Evolutionary conservation across 805 yeast species (phyloP).

Genomic region (Hemisphaericaspora nanyangensis): DNA sequence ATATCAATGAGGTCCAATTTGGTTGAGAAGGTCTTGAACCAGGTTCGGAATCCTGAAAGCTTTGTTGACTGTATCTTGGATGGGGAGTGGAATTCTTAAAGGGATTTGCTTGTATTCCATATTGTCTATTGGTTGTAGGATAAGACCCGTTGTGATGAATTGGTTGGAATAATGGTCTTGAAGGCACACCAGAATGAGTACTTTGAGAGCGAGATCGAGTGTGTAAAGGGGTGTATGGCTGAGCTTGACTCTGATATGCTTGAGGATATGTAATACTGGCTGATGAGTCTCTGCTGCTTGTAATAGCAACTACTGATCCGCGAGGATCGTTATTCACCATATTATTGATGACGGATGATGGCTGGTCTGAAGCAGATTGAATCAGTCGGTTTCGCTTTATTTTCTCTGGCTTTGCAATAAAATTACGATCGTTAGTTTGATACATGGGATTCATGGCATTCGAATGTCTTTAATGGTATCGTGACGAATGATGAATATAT

Average conservation of each 20-base stretch:
- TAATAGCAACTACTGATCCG: not conserved
- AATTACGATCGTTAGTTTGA: not conserved
- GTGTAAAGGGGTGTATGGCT: not conserved
- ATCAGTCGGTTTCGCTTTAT: not conserved
- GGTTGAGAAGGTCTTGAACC: slow-evolving; percentile 1
- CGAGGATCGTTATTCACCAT: not conserved
- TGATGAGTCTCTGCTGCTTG: too few species aligned
- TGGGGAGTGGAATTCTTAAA: not conserved
- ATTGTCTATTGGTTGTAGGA: not conserved
- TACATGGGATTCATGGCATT: not conserved
- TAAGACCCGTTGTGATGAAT: slow-evolving; percentile 3
- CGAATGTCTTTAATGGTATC: too few species aligned
- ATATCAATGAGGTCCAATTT: slow-evolving; percentile 31
- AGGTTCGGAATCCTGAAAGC: not conserved
- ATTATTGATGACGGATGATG: not conserved
- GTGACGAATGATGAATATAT: not conserved
- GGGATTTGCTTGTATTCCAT: not conserved
- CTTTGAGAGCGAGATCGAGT: slow-evolving; percentile 2
- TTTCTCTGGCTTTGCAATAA: not conserved
- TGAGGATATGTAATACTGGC: too few species aligned
- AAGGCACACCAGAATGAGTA: not conserved
- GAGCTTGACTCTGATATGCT: too few species aligned
- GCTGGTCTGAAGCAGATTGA: not conserved
- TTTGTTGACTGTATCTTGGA: not conserved
- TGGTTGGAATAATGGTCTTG: slow-evolving; percentile 3